These are phyloP conservation scores for Spergularia bocconei DNA, from an alignment of 148 eudicot species.

Conservation along the genomic window DNA sequence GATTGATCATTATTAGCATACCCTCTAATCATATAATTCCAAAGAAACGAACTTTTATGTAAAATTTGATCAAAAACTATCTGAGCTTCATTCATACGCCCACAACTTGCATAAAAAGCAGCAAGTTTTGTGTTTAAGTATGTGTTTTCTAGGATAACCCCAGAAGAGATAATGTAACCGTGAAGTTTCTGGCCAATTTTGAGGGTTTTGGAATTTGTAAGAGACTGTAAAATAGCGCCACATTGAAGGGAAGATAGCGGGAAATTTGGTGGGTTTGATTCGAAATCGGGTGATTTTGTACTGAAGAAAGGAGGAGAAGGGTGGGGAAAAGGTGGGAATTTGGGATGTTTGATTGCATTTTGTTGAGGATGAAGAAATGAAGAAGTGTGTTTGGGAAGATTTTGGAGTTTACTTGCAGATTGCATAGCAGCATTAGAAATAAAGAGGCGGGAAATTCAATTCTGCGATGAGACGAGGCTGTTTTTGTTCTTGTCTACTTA, in stretches of 20 bases:
- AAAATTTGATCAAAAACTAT: constrained; percentile 12
- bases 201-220: constrained; percentile 15
- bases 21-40: constrained; percentile 25
- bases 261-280: not conserved
- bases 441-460: too few species aligned
- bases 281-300: not conserved
- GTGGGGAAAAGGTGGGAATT: not conserved
- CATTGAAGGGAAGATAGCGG: constrained; percentile 16
- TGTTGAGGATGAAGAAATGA: not conserved
- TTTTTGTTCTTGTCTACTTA: too few species aligned
- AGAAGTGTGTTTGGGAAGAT: too few species aligned
- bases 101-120: constrained; percentile 26
- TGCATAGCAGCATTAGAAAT: too few species aligned
- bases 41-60: constrained; percentile 16
- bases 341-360: not conserved
- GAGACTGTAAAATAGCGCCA: constrained; percentile 17
- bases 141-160: constrained; percentile 12
- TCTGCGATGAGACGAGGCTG: too few species aligned
- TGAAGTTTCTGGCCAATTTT: constrained; percentile 11
- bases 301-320: not conserved
- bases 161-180: constrained; percentile 18
- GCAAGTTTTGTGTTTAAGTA: constrained; percentile 21
- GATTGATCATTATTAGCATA: constrained; percentile 3
- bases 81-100: constrained; percentile 2
- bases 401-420: too few species aligned